These are phyloP conservation scores for Pilobolus umbonatus DNA, from an alignment of 192 early-diverging fungal species.

Conservation along the genomic window DNA sequence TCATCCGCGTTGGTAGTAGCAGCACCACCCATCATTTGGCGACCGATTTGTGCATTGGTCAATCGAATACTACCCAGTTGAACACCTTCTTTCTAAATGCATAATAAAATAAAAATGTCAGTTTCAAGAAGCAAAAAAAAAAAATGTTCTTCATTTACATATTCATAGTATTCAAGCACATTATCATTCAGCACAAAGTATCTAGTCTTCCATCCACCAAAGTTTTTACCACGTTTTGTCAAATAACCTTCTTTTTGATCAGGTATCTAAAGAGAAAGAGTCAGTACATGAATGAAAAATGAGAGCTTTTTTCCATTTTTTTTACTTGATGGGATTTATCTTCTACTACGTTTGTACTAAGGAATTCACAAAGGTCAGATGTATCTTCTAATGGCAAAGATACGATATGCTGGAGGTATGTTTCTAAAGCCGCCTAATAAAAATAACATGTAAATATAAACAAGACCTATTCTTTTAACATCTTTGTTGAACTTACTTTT, in stretches of 20 bases:
- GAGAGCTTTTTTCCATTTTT: neutral
- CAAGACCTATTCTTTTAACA: no score
- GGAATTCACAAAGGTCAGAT: conserved; percentile 67
- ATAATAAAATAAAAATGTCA: neutral
- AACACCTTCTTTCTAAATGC: conserved; percentile 54
- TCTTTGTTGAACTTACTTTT: conserved; percentile 42
- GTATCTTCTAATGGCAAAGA: conserved; percentile 54
- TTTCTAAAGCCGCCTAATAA: conserved; percentile 59
- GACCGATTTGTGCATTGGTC: conserved; percentile 68
- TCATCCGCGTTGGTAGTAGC: conserved; percentile 14
- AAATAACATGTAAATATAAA: neutral
- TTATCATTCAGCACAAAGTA: conserved; percentile 74
- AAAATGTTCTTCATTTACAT: conserved; percentile 16
- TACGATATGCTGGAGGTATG: conserved; percentile 73
- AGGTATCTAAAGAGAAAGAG: conserved; percentile 33
- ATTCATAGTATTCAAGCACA: conserved; percentile 79
- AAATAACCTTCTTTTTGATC: conserved; percentile 83
- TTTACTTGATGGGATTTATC: conserved; percentile 13
- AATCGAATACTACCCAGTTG: conserved; percentile 70
- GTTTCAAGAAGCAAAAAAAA: neutral
- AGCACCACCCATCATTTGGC: conserved; percentile 39
- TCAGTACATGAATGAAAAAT: neutral
- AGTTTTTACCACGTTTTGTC: conserved; percentile 92
- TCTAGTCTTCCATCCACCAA: conserved; percentile 95
- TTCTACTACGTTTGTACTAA: conserved; percentile 63